Evolutionary conservation across 805 yeast genomes (phyloP).

Genomic region (Starmerella apis): DNA sequence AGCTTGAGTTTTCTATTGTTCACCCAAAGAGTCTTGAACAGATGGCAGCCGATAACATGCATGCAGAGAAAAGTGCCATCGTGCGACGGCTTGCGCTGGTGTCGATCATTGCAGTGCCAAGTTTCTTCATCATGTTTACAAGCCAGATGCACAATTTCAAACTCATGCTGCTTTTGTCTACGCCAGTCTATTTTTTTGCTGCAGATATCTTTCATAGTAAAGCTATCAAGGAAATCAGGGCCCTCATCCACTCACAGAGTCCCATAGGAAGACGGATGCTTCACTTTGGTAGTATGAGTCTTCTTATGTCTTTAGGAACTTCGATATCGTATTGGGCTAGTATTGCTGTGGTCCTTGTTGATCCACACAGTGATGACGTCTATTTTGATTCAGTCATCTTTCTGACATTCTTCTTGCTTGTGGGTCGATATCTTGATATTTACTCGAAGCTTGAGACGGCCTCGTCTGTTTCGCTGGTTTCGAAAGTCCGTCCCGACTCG

Average conservation of each 20-base stretch:
- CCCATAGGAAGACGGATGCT: slow-evolving; percentile 45
- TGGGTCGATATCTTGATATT: slow-evolving; percentile 60
- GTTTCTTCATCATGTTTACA: slow-evolving; percentile 59
- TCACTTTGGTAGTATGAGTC: slow-evolving; percentile 68
- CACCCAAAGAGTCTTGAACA: slow-evolving; percentile 54
- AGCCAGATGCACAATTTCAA: slow-evolving; percentile 40
- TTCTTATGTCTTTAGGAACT: slow-evolving; percentile 64
- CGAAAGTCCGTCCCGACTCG: slow-evolving; percentile 42
- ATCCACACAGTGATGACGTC: slow-evolving; percentile 41
- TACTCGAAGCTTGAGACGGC: slow-evolving; percentile 59
- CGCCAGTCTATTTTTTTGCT: slow-evolving; percentile 65
- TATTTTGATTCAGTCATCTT: slow-evolving; percentile 75
- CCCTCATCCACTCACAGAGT: slow-evolving; percentile 31
- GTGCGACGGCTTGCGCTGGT: slow-evolving; percentile 37
- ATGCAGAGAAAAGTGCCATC: slow-evolving; percentile 37
- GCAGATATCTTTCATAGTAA: slow-evolving; percentile 64
- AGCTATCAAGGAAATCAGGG: slow-evolving; percentile 48
- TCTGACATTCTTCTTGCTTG: slow-evolving; percentile 56
- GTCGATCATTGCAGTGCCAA: slow-evolving; percentile 40
- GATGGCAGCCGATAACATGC: slow-evolving; percentile 38
- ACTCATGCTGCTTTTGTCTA: slow-evolving; percentile 49
- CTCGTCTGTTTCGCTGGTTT: slow-evolving; percentile 47
- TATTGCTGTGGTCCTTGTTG: slow-evolving; percentile 43
- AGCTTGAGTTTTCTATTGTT: slow-evolving; percentile 44
- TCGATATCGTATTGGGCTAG: slow-evolving; percentile 62